Evolutionary conservation across 306 rosid genomes (phyloP).

Genomic region (Cicer yamashitae): DNA sequence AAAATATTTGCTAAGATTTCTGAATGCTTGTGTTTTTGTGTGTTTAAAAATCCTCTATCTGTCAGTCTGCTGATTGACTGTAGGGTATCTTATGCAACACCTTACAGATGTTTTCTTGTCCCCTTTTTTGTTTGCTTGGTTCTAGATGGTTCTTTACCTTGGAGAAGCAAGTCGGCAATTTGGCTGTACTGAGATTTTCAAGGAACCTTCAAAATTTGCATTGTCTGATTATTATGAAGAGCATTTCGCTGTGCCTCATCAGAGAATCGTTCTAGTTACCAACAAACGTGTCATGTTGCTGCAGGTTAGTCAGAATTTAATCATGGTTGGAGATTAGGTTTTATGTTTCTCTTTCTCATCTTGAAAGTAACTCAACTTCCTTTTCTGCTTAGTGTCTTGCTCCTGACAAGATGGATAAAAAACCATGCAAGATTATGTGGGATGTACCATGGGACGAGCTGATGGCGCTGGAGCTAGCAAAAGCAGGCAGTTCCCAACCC

Average conservation of each 20-base stretch:
- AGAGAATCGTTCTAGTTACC: slow-evolving; percentile 83
- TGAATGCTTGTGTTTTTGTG: slow-evolving; percentile 13
- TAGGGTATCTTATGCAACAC: slow-evolving; percentile 12
- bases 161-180: slow-evolving; percentile 91
- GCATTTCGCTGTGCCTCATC: slow-evolving; percentile 76
- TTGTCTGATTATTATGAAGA: slow-evolving; percentile 91
- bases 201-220: slow-evolving; percentile 95
- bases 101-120: slow-evolving; percentile 19
- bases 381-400: slow-evolving; percentile 72
- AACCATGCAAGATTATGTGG: slow-evolving; percentile 93
- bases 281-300: slow-evolving; percentile 88
- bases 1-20: slow-evolving; percentile 27
- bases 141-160: slow-evolving; percentile 90
- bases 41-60: slow-evolving; percentile 9
- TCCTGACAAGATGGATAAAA: slow-evolving; percentile 84
- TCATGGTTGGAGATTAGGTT: slow-evolving; percentile 8
- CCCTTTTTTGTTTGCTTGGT: slow-evolving; percentile 30
- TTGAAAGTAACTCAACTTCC: slow-evolving; percentile 44
- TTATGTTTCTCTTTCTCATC: slow-evolving; percentile 44
- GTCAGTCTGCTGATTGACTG: slow-evolving; percentile 25
- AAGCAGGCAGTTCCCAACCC: slow-evolving; percentile 75
- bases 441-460: slow-evolving; percentile 96
- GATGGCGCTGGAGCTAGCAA: slow-evolving; percentile 91
- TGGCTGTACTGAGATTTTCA: slow-evolving; percentile 93
- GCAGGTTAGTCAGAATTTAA: slow-evolving; percentile 67